Evolutionary conservation across 352 stramenopile species (phyloP), one percentile per base, ranked within the genome.

Genomic region (Pythium angustatum): DNA sequence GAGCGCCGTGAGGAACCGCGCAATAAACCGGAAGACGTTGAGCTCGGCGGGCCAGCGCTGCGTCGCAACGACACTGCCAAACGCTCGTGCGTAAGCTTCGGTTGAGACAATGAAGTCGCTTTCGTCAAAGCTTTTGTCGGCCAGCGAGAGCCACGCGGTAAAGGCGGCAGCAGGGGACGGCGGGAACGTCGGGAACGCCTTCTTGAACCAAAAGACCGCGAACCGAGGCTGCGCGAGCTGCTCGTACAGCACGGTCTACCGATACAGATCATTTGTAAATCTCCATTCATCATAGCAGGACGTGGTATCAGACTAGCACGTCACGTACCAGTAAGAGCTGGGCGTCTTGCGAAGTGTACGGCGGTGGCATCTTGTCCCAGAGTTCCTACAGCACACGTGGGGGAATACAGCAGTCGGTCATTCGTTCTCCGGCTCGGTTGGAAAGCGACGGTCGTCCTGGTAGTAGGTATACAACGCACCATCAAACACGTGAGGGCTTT

Each of bases 261-360:
- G 5, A 52, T 15, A 24, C 19, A 17, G 27, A 27, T 17, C 5
- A 1, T 56, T 21, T 7, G 31, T 38, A 11, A 49, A 41, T 26
- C 5, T 24, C 3, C n/a, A n/a, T n/a, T n/a, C n/a, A n/a, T n/a
- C n/a, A n/a, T n/a, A n/a, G n/a, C n/a, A n/a, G n/a, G n/a, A n/a
- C n/a, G n/a, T n/a, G n/a, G n/a, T n/a, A n/a, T n/a, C n/a, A n/a
- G n/a, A n/a, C n/a, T n/a, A n/a, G n/a, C n/a, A n/a, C 11, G 21
- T 43, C 59, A 17, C 48, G 38, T 76, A 90, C 81, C n/a, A 88
- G 69, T 17, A 87, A 69, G 21, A 76, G 62, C 2, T 79, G 58
- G 2, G 67, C 78, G 36, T 84, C 81, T n/a, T 50, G 26, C 9
- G 5, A 24, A 12, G 61, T 75, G 50, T 88, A 87, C 5, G 79